Evolutionary conservation across 1,284 basidiomycete species (phyloP).

Genomic region (Apiotrichum brassicae): DNA sequence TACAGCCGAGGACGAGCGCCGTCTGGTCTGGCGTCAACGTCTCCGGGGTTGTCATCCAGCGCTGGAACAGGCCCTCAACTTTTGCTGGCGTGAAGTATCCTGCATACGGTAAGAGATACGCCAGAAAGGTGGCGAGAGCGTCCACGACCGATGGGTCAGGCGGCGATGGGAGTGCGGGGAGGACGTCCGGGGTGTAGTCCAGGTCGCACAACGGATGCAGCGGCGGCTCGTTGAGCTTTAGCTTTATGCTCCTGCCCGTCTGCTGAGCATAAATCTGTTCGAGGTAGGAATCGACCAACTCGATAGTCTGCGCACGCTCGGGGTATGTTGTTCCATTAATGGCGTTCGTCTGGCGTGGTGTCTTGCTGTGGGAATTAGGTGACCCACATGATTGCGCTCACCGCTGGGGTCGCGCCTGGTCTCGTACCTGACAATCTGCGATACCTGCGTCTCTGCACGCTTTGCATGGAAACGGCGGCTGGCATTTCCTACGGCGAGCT

Average conservation of each 20-base stretch:
- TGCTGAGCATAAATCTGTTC: constrained; percentile 7
- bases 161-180: constrained; percentile 8
- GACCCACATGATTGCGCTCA: neutral
- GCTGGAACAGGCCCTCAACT: constrained; percentile 10
- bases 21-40: constrained; percentile 10
- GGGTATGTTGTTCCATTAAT: constrained; percentile 11
- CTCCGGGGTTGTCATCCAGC: constrained; percentile 6
- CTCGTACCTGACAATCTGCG: constrained; percentile 11
- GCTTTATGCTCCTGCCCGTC: constrained; percentile 5
- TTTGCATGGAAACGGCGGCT: constrained; percentile 14
- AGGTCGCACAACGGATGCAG: constrained; percentile 13
- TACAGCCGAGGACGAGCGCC: constrained; percentile 6
- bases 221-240: constrained; percentile 10
- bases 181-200: neutral
- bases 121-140: constrained; percentile 10
- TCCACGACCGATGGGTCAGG: constrained; percentile 1
- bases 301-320: constrained; percentile 4
- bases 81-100: constrained; percentile 7
- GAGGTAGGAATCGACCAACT: constrained; percentile 4
- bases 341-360: neutral
- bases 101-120: constrained; percentile 9
- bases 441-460: constrained; percentile 14
- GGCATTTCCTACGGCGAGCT: constrained; percentile 11
- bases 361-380: neutral
- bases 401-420: constrained; percentile 8